Evolutionary conservation across 352 stramenopile genomes (phyloP).

Genomic region (Paralagenidium karlingii): DNA sequence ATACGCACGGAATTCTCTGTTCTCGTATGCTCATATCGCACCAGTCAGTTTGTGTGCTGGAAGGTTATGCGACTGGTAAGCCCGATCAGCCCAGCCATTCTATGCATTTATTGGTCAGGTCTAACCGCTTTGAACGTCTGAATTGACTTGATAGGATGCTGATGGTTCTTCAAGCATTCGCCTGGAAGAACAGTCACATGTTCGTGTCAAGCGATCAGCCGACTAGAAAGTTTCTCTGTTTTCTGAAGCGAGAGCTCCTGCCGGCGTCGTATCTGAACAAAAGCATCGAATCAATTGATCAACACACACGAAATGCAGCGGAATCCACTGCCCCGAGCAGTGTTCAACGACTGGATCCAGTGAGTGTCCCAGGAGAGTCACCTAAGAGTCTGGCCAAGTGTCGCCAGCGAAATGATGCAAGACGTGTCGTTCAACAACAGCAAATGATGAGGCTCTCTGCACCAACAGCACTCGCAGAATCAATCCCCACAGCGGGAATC

Average conservation of each 20-base stretch:
- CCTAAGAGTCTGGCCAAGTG: no score
- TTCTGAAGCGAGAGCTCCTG: slow-evolving; percentile 35
- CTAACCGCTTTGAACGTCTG: no score
- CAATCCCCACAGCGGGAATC: slow-evolving; percentile 5
- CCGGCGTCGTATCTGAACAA: slow-evolving; percentile 7
- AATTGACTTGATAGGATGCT: slow-evolving; percentile 31
- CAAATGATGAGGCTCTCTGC: slow-evolving; percentile 63
- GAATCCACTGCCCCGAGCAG: not conserved
- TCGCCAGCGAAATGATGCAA: slow-evolving; percentile 16
- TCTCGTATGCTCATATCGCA: slow-evolving; percentile 39
- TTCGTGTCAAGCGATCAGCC: slow-evolving; percentile 20
- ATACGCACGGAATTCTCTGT: slow-evolving; percentile 54
- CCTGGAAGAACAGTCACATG: slow-evolving; percentile 30
- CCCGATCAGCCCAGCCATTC: not conserved
- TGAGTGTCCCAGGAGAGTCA: no score
- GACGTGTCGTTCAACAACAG: slow-evolving; percentile 44
- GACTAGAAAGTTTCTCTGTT: slow-evolving; percentile 29
- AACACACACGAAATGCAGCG: no score
- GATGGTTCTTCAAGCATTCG: slow-evolving; percentile 45
- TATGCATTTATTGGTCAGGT: no score
- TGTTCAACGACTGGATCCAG: not conserved
- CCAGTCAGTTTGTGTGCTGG: slow-evolving; percentile 79
- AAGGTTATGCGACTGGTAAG: slow-evolving; percentile 85
- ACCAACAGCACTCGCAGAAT: slow-evolving; percentile 22
- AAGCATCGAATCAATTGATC: no score